These are phyloP conservation scores for Cladosporium cucumerinum DNA, from an alignment of 2,329 filamentous ascomycete genomes.

Conservation along the genomic window DNA sequence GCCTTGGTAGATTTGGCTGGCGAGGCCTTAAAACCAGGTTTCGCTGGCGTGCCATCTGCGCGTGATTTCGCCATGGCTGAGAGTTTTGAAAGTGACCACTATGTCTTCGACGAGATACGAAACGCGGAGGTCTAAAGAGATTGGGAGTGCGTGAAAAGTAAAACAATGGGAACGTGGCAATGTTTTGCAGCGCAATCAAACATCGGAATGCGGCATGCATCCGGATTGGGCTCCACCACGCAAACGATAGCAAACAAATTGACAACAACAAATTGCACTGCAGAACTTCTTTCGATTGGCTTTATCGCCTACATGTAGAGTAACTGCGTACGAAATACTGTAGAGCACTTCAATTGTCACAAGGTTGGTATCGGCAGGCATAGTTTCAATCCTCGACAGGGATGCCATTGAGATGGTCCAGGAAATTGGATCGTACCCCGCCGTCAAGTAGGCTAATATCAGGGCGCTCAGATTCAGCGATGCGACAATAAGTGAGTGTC, in stretches of 20 bases:
- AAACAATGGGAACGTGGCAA: not conserved
- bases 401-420: not conserved
- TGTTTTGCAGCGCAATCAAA: slow-evolving; percentile 12
- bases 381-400: not conserved
- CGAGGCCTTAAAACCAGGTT: not conserved
- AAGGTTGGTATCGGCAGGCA: not conserved
- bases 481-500: not conserved
- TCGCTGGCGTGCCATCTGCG: not conserved
- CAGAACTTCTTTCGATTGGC: not conserved
- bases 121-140: not conserved
- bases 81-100: not conserved
- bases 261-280: not conserved
- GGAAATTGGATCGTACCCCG: no score
- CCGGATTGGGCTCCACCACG: not conserved
- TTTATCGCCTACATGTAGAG: not conserved
- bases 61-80: slow-evolving; percentile 13
- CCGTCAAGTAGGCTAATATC: no score
- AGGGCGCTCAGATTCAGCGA: not conserved
- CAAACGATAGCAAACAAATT: not conserved
- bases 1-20: slow-evolving; percentile 6
- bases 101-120: not conserved
- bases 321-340: not conserved
- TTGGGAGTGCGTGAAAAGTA: not conserved
- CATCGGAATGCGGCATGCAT: slow-evolving; percentile 12
- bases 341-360: not conserved